These are phyloP conservation scores for Quercus wislizeni DNA, from an alignment of 306 rosid genomes.

Conservation along the genomic window DNA sequence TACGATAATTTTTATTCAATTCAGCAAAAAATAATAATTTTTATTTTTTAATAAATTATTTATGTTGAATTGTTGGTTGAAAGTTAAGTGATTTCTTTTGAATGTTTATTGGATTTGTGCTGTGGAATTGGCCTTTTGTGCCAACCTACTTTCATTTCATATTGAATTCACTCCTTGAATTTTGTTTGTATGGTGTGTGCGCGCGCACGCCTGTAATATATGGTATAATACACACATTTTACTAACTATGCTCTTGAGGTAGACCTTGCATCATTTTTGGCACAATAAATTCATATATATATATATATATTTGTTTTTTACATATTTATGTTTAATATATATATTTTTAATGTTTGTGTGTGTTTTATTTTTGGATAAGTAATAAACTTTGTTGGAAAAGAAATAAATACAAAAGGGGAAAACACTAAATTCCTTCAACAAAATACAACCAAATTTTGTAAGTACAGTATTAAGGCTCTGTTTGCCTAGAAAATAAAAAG, in stretches of 20 bases:
- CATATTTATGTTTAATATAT: too few species aligned
- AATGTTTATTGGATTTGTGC: not conserved
- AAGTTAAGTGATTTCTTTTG: too few species aligned
- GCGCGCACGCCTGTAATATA: too few species aligned
- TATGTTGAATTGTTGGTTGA: too few species aligned
- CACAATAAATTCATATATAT: not conserved
- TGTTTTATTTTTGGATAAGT: not conserved
- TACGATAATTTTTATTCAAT: too few species aligned
- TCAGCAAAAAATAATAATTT: too few species aligned
- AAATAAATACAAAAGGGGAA: not conserved
- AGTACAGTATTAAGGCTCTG: not conserved
- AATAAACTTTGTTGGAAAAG: not conserved
- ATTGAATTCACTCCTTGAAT: not conserved
- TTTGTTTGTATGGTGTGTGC: not conserved
- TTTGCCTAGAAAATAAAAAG: not conserved
- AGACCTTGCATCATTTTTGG: not conserved
- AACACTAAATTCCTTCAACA: not conserved
- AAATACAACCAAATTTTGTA: not conserved
- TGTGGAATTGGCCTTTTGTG: not conserved
- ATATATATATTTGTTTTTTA: too few species aligned
- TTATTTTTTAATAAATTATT: too few species aligned
- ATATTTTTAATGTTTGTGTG: not conserved
- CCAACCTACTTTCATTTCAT: not conserved
- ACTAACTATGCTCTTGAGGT: not conserved
- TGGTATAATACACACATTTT: too few species aligned